A percentile compares a stretch with the other conserved stretches of the same genome.
Conservation (phyloP, 1,139 yeast species). For the Scheffersomyces quercinus region DNA sequence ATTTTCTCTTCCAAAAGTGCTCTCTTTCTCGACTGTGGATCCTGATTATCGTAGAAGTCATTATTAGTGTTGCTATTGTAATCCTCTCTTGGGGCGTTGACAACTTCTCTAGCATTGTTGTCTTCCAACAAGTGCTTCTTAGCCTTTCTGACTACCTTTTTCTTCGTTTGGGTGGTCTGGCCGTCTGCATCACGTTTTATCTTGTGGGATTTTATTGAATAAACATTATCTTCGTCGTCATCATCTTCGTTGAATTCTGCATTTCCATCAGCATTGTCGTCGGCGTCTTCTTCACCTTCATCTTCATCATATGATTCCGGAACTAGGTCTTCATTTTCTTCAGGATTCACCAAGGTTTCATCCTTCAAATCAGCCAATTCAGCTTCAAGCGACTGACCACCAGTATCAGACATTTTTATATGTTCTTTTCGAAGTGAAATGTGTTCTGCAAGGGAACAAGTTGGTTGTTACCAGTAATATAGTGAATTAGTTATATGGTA, state of each 20-base stretch:
- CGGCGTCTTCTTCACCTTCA: conserved; percentile 9
- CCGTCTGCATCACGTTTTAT: conserved; percentile 13
- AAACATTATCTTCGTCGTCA: conserved; percentile 27
- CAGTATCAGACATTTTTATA: conserved; percentile 1
- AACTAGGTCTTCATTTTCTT: background rate
- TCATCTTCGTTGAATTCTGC: conserved; percentile 13
- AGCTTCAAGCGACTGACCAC: background rate
- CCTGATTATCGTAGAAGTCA: conserved; percentile 34
- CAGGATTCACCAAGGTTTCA: background rate
- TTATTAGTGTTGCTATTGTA: conserved; percentile 13
- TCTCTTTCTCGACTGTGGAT: conserved; percentile 58
- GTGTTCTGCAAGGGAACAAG: too few species aligned
- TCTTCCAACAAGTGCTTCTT: conserved; percentile 8
- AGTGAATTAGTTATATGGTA: too few species aligned
- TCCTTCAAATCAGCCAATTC: background rate
- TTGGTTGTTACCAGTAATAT: too few species aligned
- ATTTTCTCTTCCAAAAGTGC: conserved; percentile 79
- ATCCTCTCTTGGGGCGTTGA: conserved; percentile 5
- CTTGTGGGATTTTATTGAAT: conserved; percentile 35
- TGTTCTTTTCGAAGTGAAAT: too few species aligned
- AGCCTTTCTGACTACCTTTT: conserved; percentile 39
- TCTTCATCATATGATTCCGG: conserved; percentile 7
- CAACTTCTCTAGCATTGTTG: conserved; percentile 1
- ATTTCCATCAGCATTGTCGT: conserved; percentile 10
- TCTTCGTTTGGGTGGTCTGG: conserved; percentile 27